A percentile compares a stretch with the other conserved stretches of the same genome.
These are phyloP conservation scores for Diaporthe citri DNA, from an alignment of 2,329 filamentous ascomycete genomes.

Conservation along the genomic window DNA sequence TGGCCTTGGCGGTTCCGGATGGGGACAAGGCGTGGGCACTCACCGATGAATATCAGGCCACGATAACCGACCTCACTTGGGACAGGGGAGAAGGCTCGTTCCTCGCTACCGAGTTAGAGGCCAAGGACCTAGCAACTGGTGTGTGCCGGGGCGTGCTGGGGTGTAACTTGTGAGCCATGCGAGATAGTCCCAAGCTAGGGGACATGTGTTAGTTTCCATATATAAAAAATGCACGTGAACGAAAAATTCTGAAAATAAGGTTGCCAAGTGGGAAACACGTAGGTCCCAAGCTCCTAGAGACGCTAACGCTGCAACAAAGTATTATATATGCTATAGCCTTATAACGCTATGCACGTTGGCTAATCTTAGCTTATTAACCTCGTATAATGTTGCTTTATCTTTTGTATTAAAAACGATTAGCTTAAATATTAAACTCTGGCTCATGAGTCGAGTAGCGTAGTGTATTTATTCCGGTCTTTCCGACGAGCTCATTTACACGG, in stretches of 20 bases:
- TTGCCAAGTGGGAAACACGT: neutral
- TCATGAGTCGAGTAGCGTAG: neutral
- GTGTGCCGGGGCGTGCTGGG: slow-evolving; percentile 1
- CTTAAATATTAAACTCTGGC: neutral
- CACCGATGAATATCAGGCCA: neutral
- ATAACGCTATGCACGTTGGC: neutral
- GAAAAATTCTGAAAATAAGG: neutral
- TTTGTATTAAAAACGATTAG: neutral
- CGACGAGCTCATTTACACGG: neutral
- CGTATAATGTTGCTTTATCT: neutral
- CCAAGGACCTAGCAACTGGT: slow-evolving; percentile 1
- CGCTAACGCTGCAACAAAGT: neutral
- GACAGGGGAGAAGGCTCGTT: slow-evolving; percentile 21
- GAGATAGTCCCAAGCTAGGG: neutral
- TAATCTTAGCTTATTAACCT: neutral
- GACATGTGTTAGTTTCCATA: neutral
- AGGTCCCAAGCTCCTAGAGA: slow-evolving; percentile 5
- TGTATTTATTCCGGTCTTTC: neutral
- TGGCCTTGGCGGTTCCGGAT: neutral
- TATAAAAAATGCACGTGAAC: neutral
- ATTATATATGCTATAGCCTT: neutral
- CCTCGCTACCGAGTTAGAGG: neutral
- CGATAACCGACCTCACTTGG: slow-evolving; percentile 2
- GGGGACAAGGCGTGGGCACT: neutral
- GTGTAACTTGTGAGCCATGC: neutral